These are phyloP conservation scores for Cetradonia linearis DNA, from an alignment of 495 filamentous ascomycete genomes.

Conservation along the genomic window DNA sequence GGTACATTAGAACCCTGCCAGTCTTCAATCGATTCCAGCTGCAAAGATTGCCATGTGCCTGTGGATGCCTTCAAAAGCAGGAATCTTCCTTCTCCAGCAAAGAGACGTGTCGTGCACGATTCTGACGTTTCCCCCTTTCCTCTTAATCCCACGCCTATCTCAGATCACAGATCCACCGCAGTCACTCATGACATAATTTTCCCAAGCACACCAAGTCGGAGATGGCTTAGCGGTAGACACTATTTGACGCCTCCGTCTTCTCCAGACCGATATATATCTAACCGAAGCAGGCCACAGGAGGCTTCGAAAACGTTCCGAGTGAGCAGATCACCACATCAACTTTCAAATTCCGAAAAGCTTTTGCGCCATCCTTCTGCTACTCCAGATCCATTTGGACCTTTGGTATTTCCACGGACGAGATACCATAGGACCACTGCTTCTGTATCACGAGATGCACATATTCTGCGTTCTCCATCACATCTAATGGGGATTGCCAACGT, in stretches of 20 bases:
- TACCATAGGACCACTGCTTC: conserved; percentile 6
- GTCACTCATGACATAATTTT: background rate
- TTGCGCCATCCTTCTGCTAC: conserved; percentile 45
- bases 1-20: background rate
- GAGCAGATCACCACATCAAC: conserved; percentile 49
- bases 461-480: conserved; percentile 4
- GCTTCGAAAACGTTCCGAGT: conserved; percentile 49
- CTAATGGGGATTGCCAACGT: conserved; percentile 19
- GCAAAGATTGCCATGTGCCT: background rate
- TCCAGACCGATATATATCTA: conserved; percentile 64
- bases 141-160: conserved; percentile 13
- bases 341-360: conserved; percentile 52
- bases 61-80: background rate
- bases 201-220: conserved; percentile 8
- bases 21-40: background rate
- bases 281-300: conserved; percentile 36
- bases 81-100: background rate
- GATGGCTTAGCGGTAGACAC: conserved; percentile 12
- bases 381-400: conserved; percentile 58
- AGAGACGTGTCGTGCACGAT: background rate
- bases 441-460: background rate
- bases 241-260: conserved; percentile 20
- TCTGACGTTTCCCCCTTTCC: conserved; percentile 19
- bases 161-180: background rate
- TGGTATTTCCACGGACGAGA: conserved; percentile 8